Base-by-base conservation (phyloP, 148 eudicot genomes). In the Vaccinium myrtillus region DNA sequence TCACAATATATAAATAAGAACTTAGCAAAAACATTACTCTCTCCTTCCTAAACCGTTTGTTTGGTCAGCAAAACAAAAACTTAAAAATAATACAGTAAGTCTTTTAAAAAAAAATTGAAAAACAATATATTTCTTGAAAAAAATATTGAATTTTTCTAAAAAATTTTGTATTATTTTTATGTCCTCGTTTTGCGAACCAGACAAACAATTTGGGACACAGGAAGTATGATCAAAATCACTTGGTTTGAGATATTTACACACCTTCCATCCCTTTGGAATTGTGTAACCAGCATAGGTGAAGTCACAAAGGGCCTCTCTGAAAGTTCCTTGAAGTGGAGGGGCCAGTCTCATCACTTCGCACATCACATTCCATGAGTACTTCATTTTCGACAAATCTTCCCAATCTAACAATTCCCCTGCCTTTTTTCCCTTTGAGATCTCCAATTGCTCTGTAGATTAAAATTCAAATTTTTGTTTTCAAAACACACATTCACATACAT, bases 201-300 rank as follows among this genome's bases (percentile, higher is more conserved):
- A 27, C 30, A 27, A 27, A 27, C 30, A 27, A 27, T 27, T 27
- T 27, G 30, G 30, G 30, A 27, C 30, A 27, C 30, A 27, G 30
- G 30, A 0, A 27, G 43, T 80, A 18, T 59, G 25, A 39, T 9
- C 19, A 30, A 63, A 63, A 78, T 36, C 18, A 18, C 9, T 46
- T 12, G 8, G 19, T 75, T 15, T 32, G 43, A 75, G 13, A 39
- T 48, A 19, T 16, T 61, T 82, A 61, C 51, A 2, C 32, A 84
- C 86, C 86, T 84, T 84, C 86, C 86, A 84, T 1, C 86, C 86
- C 63, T 84, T 84, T 49, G 86, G 86, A 30, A 84, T 53, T 21
- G 86, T 84, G 81, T 84, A 84, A 16, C 86, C 86, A 19, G 81
- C 82, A 19, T 77, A 84, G 43, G 81, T 84, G 71, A 84, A 84